Conservation (phyloP, 2,329 filamentous ascomycete species). For the Penicillium paneum region DNA sequence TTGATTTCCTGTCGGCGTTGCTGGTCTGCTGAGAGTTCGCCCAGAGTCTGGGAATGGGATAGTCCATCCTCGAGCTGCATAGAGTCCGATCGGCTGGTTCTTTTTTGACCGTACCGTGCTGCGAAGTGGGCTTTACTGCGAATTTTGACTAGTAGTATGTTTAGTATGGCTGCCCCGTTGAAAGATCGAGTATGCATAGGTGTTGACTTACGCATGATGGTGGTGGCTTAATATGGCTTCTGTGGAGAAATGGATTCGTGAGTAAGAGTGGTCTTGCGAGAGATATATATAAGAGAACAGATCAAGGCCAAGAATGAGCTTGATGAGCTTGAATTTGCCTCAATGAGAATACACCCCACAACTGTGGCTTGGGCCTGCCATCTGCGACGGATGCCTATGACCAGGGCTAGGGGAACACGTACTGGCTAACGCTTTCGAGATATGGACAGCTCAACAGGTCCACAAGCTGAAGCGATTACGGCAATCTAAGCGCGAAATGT, state of each 20-base stretch:
- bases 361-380: constrained; percentile 1
- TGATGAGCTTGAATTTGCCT: not conserved
- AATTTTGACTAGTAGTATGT: constrained; percentile 35
- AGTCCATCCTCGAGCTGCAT: constrained; percentile 33
- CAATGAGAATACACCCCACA: not conserved
- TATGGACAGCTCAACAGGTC: not conserved
- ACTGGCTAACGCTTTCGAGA: not conserved
- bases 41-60: constrained; percentile 20
- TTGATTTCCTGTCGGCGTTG: constrained; percentile 26
- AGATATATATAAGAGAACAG: not conserved
- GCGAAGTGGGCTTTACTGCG: constrained; percentile 37
- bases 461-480: not conserved
- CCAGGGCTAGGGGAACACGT: constrained; percentile 1
- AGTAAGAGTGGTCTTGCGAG: not conserved
- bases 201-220: constrained; percentile 7
- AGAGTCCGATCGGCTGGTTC: constrained; percentile 21
- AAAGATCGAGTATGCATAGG: not conserved
- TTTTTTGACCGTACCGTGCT: constrained; percentile 42
- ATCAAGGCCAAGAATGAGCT: not conserved
- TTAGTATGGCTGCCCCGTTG: constrained; percentile 1
- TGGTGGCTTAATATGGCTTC: not conserved
- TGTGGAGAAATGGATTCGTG: not conserved
- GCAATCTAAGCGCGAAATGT: not conserved
- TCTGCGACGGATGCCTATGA: not conserved
- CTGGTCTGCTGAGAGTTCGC: constrained; percentile 24